These are phyloP conservation scores for Colletotrichum echinochloae DNA, from an alignment of 2,329 filamentous ascomycete genomes.

Conservation along the genomic window DNA sequence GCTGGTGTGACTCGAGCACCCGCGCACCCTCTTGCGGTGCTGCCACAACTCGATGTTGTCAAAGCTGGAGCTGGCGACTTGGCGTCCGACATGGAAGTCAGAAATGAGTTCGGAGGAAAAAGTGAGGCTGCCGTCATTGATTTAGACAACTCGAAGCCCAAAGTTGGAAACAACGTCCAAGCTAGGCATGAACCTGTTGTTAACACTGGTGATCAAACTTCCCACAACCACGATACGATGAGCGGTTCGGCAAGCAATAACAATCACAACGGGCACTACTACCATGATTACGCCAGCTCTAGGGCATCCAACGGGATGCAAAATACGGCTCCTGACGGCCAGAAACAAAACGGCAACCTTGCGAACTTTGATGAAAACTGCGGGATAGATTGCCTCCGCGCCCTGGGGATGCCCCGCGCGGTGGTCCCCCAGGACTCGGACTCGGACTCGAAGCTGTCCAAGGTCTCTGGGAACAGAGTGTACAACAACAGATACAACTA, in stretches of 20 bases:
- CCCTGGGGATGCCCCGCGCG: no score
- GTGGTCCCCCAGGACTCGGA: no score
- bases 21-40: neutral
- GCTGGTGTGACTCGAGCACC: neutral
- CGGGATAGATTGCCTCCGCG: neutral
- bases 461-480: no score
- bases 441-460: no score
- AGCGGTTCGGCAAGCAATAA: no score
- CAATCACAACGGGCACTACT: no score
- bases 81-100: neutral
- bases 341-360: conserved; percentile 16
- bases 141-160: neutral
- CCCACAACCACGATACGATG: no score
- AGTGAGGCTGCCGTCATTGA: neutral
- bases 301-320: no score
- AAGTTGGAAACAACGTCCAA: neutral
- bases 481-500: no score
- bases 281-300: no score
- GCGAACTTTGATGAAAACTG: neutral
- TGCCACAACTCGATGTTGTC: neutral
- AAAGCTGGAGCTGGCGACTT: neutral
- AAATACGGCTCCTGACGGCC: neutral
- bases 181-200: neutral
- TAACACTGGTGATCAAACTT: neutral
- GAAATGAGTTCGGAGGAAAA: conserved; percentile 5